Base-by-base conservation (phyloP, 2,329 filamentous ascomycete genomes). In the Coniella lustricola region DNA sequence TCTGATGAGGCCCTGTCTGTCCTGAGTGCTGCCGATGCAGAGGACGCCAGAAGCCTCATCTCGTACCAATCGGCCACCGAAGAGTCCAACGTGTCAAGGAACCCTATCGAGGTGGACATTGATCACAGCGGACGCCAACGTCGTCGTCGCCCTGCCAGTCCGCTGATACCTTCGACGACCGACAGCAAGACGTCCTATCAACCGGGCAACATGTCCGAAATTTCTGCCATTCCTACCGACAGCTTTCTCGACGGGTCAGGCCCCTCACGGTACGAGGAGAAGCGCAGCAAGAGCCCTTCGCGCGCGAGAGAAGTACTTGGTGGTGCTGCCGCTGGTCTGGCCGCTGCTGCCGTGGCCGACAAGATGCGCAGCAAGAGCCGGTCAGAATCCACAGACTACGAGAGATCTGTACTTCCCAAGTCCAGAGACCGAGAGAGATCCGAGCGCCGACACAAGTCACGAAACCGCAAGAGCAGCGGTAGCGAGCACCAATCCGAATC, bases 21-120 rank as follows among this genome's bases (percentile, higher is more conserved):
- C 7, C 48, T 61, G 37, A 59, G 56, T 42, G 40, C 40, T 32
- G 57, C 57, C 34, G 60, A 63, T 38, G 51, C 53, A 47, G 81
- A 82, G 48, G 84, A 88, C 71, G 79, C 77, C 50, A 72, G 76
- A 53, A 87, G 83, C 61, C 71, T 83, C 63, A 78, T 75, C 56
- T 93, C 87, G 33, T 87, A 87, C 63, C 86, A 84, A 31, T 93
- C 89, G 44, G 82, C 77, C 16, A 87, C 82, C 7, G 85, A 88
- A 62, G 88, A 87, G 64, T 91, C 87, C 55, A 90, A 85, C 65
- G 76, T 90, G 49, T 82, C 79, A 29, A 74, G 78, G 46, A 84
- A 86, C 46, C 90, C 90, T 32, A 83, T 96, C 55, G 90, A 96
- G 63, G 87, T 96, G 52, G 91, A 96, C 64, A 87, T 97, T 54